phyloP scores from a whole-genome alignment of 257 asterid genomes.

The Ballota nigra region DNA sequence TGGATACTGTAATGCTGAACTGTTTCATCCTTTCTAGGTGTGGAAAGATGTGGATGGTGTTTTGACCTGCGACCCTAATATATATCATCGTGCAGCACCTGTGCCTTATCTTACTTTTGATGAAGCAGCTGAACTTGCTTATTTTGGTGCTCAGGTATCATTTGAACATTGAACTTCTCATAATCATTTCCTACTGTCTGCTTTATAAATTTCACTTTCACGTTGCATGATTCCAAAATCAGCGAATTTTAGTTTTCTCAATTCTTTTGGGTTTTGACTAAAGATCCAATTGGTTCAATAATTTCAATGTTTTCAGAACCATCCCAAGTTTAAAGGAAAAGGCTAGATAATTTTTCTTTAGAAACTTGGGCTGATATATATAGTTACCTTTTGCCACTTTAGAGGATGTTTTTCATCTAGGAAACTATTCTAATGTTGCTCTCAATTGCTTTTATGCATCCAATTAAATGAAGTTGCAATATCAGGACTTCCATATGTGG shows the following conservation, averaged over 20 bases:
- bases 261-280: neutral
- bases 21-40: slow-evolving; percentile 48
- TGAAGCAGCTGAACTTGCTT: slow-evolving; percentile 99
- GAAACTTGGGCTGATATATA: neutral
- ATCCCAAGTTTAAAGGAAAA: neutral
- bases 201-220: neutral
- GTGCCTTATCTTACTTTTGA: slow-evolving; percentile 92
- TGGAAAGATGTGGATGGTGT: slow-evolving; percentile 99
- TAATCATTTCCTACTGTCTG: neutral
- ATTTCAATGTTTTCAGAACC: neutral
- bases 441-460: neutral
- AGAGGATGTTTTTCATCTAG: neutral
- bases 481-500: neutral
- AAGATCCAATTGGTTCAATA: neutral
- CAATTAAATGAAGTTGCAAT: slow-evolving; percentile 5
- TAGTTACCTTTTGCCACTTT: neutral
- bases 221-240: slow-evolving; percentile 5
- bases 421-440: neutral
- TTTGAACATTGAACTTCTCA: neutral
- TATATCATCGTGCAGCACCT: slow-evolving; percentile 60
- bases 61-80: slow-evolving; percentile 92
- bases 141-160: slow-evolving; percentile 62
- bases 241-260: neutral
- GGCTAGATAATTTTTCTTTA: neutral
- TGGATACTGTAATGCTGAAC: slow-evolving; percentile 11